phyloP scores from a whole-genome alignment of 805 yeast genomes.

The Teunomyces tritomae region DNA sequence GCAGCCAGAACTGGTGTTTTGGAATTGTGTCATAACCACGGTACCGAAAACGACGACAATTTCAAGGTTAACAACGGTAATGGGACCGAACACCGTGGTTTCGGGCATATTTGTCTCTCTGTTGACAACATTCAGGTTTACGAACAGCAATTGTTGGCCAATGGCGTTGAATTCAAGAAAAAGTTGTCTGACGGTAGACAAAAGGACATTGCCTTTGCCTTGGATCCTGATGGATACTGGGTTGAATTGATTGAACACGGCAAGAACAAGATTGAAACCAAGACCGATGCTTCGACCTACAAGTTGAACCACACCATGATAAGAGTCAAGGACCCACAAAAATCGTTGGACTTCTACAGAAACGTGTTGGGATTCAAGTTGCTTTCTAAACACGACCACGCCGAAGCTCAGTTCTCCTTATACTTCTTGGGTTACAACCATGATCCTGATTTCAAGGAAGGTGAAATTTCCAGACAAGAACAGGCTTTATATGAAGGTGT shows the following conservation, averaged over 20 bases:
- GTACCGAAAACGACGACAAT: slow-evolving; percentile 55
- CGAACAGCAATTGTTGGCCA: slow-evolving; percentile 55
- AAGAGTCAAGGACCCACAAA: slow-evolving; percentile 80
- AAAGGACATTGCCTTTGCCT: slow-evolving; percentile 86
- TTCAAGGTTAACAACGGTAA: slow-evolving; percentile 78
- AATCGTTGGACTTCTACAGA: slow-evolving; percentile 74
- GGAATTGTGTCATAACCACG: slow-evolving; percentile 81
- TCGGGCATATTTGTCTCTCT: slow-evolving; percentile 89
- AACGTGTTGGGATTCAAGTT: slow-evolving; percentile 80
- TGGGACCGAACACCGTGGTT: slow-evolving; percentile 79
- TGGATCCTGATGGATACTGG: slow-evolving; percentile 98
- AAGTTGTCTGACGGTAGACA: slow-evolving; percentile 87
- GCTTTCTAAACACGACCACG: slow-evolving; percentile 52
- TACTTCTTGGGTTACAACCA: slow-evolving; percentile 81
- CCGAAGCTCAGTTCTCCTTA: slow-evolving; percentile 74
- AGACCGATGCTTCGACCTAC: slow-evolving; percentile 40
- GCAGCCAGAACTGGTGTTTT: slow-evolving; percentile 63
- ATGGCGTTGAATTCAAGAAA: slow-evolving; percentile 78
- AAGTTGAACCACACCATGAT: slow-evolving; percentile 89
- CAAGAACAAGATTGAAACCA: slow-evolving; percentile 37
- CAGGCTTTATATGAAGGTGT: slow-evolving; percentile 60
- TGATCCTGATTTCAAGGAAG: slow-evolving; percentile 41
- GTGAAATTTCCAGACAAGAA: slow-evolving; percentile 26
- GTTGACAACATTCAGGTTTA: slow-evolving; percentile 72
- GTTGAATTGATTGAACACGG: slow-evolving; percentile 75